Base-by-base conservation (phyloP, 768 basidiomycete genomes). In the Podaxis pistillaris region DNA sequence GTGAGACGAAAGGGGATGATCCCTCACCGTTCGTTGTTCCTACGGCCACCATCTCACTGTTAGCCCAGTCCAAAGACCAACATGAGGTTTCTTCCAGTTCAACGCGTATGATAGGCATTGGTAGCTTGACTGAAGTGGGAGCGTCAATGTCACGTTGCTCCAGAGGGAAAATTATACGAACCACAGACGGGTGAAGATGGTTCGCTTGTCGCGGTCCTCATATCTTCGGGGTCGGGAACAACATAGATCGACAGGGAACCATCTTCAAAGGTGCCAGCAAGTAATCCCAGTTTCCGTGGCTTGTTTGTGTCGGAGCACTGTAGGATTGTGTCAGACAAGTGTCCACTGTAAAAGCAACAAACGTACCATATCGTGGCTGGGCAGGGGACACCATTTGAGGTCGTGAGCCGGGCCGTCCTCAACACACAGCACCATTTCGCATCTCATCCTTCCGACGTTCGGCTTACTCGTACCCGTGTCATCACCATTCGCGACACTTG, bases 371-470 rank as follows among this genome's bases (percentile, higher is more conserved):
- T 93, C 93, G 67, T 93, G 85, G 17, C 90, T 86, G 0, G 95
- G 94, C 30, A 94, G 71, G 2, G 96, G 96, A 73, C 96, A 96
- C 96, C 96, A 98, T 74, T 90, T 94, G 13, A 96, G 71, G 55
- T 92, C 89, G 66, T 87, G 83, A 2, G 88, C 90, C 3, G 90
- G 83, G 0, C 96, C 94, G 19, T 81, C 79, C n/a, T 95, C 89
- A 8, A 94, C 66, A 64, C 94, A 96, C 0, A 98, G 69, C 1
- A 95, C 87, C 81, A 97, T 81, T 70, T 93, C 94, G 66, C 95
- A 96, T 17, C 70, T 77, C 79, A 92, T 82, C 60, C 78, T 73
- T 0, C 86, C 86, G 0, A 64, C 53, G 24, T 66, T 60, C 33
- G 53, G 38, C 5, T 54, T 33, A 3, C n/a, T 51, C 47, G 63